These are phyloP conservation scores for Phaffia rhodozyma DNA, from an alignment of 1,284 basidiomycete species.

Conservation along the genomic window DNA sequence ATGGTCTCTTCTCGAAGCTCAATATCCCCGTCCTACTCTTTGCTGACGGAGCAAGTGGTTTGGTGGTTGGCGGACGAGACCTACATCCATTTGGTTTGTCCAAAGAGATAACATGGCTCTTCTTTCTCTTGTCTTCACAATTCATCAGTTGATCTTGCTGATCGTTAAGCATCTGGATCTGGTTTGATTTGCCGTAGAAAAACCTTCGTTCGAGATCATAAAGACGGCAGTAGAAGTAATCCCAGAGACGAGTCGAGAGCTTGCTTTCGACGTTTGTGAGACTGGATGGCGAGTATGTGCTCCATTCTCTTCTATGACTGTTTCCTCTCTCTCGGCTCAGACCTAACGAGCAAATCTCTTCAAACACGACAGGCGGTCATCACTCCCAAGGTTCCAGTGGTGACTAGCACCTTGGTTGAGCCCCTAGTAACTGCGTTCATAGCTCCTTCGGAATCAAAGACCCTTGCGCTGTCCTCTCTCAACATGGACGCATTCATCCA, in stretches of 20 bases:
- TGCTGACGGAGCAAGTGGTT: slow-evolving; percentile 22
- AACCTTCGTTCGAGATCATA: slow-evolving; percentile 20
- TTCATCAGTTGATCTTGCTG: too few relatives aligned
- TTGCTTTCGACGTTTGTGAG: slow-evolving; percentile 22
- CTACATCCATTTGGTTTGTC: neutral
- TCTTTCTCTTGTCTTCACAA: too few relatives aligned
- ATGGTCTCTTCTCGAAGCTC: neutral
- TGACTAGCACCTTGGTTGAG: neutral
- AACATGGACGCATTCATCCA: slow-evolving; percentile 22
- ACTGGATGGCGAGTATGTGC: slow-evolving; percentile 21
- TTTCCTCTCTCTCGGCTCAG: neutral
- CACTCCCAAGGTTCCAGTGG: slow-evolving; percentile 16
- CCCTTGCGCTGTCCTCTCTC: slow-evolving; percentile 11
- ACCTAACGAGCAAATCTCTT: neutral
- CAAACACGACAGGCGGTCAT: slow-evolving; percentile 20
- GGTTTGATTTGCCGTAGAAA: slow-evolving; percentile 13
- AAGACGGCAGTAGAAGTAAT: slow-evolving; percentile 20
- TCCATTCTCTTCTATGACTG: neutral
- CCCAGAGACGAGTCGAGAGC: slow-evolving; percentile 19
- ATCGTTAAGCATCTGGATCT: neutral
- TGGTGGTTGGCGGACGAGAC: slow-evolving; percentile 20
- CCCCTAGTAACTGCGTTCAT: neutral
- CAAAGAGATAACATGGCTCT: too few relatives aligned
- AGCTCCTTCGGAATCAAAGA: slow-evolving; percentile 4
- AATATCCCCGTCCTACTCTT: slow-evolving; percentile 22